phyloP scores from a whole-genome alignment of 441 rosid species.

The Theobroma grandiflorum region DNA sequence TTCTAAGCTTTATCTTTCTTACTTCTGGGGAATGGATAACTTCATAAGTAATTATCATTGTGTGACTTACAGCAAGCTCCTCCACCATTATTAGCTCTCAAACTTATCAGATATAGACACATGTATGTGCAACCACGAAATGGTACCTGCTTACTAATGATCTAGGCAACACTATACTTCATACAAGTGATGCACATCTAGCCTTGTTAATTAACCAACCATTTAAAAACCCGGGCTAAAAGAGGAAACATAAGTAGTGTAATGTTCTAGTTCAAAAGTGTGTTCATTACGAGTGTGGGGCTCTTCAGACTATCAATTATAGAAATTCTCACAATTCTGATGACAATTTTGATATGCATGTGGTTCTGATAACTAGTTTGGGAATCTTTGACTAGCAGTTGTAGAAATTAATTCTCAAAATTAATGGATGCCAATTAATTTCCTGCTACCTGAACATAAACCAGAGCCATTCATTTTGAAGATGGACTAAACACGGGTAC shows the following conservation, averaged over 20 bases:
- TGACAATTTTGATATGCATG: background rate
- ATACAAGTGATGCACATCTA: background rate
- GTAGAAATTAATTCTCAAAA: background rate
- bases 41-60: background rate
- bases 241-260: background rate
- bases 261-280: slow-evolving; percentile 8
- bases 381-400: slow-evolving; percentile 6
- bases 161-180: background rate
- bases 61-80: background rate
- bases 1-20: background rate
- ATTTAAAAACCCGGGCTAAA: background rate
- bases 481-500: background rate
- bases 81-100: background rate
- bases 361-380: background rate
- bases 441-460: background rate
- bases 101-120: background rate
- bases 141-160: background rate
- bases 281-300: background rate
- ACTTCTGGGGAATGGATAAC: background rate
- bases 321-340: background rate
- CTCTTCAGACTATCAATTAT: background rate
- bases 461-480: slow-evolving; percentile 6
- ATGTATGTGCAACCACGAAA: background rate
- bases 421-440: background rate
- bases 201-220: background rate